Conservation (phyloP, 2,329 filamentous ascomycete genomes). For the Hymenoscyphus fructigenus region DNA sequence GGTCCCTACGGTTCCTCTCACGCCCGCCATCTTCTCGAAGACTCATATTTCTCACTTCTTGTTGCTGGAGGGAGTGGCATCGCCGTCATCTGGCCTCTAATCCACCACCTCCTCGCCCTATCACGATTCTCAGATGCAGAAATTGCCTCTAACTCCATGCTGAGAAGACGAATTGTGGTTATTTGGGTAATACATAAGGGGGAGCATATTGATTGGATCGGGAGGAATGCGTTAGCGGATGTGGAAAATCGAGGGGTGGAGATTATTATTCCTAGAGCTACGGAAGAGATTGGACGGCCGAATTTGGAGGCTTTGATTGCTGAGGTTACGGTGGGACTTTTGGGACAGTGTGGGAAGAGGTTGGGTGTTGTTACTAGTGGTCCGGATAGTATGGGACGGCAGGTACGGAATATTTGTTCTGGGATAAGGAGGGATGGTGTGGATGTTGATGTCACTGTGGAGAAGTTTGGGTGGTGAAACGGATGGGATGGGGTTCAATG, state of each 20-base stretch:
- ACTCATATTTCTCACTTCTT: constrained; percentile 50
- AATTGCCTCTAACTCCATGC: constrained; percentile 26
- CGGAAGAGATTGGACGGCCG: constrained; percentile 51
- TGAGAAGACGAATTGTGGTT: constrained; percentile 45
- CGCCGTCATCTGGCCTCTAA: constrained; percentile 61
- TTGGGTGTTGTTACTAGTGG: constrained; percentile 59
- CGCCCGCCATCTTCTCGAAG: constrained; percentile 52
- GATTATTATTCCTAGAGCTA: constrained; percentile 55
- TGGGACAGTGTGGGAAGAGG: constrained; percentile 28
- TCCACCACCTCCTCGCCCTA: constrained; percentile 47
- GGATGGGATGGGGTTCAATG: not conserved
- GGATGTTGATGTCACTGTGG: constrained; percentile 54
- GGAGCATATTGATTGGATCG: constrained; percentile 55
- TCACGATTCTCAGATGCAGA: constrained; percentile 22
- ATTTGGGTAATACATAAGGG: constrained; percentile 59
- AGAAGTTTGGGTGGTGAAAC: constrained; percentile 66
- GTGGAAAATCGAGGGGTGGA: constrained; percentile 50
- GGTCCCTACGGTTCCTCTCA: constrained; percentile 63
- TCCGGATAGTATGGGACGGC: constrained; percentile 60
- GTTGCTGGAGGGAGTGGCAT: constrained; percentile 65
- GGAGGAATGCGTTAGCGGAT: constrained; percentile 48
- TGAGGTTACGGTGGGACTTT: constrained; percentile 36
- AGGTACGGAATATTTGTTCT: constrained; percentile 59
- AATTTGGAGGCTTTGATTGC: constrained; percentile 48
- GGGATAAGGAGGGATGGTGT: constrained; percentile 47